Percentiles rank a stretch among this genome's conserved stretches.
Conservation (phyloP, 768 basidiomycete species). For the Leccinum uliginosum region DNA sequence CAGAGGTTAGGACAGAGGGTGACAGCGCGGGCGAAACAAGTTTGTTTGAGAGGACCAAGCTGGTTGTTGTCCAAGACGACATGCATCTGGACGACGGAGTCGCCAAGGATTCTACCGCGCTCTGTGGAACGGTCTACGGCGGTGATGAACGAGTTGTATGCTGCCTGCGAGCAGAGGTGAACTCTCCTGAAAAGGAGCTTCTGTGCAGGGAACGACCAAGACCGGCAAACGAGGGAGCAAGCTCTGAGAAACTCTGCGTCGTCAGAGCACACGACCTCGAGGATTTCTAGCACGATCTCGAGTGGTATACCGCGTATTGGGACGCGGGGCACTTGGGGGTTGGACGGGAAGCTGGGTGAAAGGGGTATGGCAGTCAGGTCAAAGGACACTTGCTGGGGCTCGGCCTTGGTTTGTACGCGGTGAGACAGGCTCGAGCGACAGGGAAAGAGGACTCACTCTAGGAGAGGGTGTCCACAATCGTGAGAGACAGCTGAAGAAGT, state of each 20-base stretch:
- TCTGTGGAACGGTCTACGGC: conserved; percentile 46
- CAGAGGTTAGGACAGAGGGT: conserved; percentile 55
- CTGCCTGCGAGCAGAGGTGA: conserved; percentile 47
- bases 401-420: conserved; percentile 19
- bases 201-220: conserved; percentile 64
- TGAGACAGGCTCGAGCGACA: conserved; percentile 4
- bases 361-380: conserved; percentile 31
- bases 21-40: conserved; percentile 56
- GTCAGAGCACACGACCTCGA: conserved; percentile 50
- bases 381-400: conserved; percentile 37
- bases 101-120: conserved; percentile 48
- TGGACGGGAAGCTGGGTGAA: conserved; percentile 16
- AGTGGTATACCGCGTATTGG: conserved; percentile 44
- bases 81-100: conserved; percentile 50
- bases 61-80: conserved; percentile 67
- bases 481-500: conserved; percentile 18
- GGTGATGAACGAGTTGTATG: conserved; percentile 49
- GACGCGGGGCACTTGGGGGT: conserved; percentile 18
- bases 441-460: conserved; percentile 18
- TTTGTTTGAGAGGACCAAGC: conserved; percentile 50
- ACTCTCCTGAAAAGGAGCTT: conserved; percentile 59
- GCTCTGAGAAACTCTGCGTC: conserved; percentile 41
- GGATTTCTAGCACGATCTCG: conserved; percentile 59
- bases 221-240: conserved; percentile 61
- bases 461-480: conserved; percentile 20